Evolutionary conservation across 192 early-diverging fungal species (phyloP).

Genomic region (Ambispora gerdemannii): DNA sequence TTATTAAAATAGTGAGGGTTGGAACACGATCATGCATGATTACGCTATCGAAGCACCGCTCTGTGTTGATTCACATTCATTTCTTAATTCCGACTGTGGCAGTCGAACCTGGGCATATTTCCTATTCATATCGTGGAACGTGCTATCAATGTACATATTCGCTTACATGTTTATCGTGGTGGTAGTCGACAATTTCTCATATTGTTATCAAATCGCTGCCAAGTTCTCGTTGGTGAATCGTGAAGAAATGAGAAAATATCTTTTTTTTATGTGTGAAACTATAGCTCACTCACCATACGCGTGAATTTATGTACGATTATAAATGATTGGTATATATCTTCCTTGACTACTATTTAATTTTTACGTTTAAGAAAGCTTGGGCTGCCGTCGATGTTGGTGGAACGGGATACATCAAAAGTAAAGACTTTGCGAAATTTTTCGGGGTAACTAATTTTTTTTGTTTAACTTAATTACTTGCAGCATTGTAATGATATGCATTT

Average conservation of each 20-base stretch:
- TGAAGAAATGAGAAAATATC: slow-evolving; percentile 58
- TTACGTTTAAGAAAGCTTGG: slow-evolving; percentile 55
- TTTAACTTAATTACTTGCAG: slow-evolving; percentile 32
- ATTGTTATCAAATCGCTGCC: slow-evolving; percentile 58
- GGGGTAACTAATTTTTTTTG: slow-evolving; percentile 40
- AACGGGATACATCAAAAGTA: slow-evolving; percentile 48
- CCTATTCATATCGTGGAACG: slow-evolving; percentile 57
- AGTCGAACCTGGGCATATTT: slow-evolving; percentile 51
- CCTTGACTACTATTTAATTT: slow-evolving; percentile 33
- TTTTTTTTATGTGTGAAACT: slow-evolving; percentile 28
- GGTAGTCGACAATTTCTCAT: slow-evolving; percentile 61
- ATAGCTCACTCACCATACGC: not conserved
- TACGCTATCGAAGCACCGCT: slow-evolving; percentile 51
- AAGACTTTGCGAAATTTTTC: slow-evolving; percentile 51
- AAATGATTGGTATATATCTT: too few species aligned
- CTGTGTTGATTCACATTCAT: slow-evolving; percentile 47
- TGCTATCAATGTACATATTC: slow-evolving; percentile 69
- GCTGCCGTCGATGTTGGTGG: slow-evolving; percentile 43
- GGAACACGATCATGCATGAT: slow-evolving; percentile 64
- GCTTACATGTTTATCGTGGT: slow-evolving; percentile 60
- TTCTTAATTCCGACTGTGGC: slow-evolving; percentile 54
- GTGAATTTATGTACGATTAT: not conserved
- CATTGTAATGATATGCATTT: not conserved
- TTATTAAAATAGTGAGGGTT: slow-evolving; percentile 48
- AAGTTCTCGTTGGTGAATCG: slow-evolving; percentile 55